Base-by-base conservation (phyloP, 345 rosid genomes). In the Murraya paniculata region DNA sequence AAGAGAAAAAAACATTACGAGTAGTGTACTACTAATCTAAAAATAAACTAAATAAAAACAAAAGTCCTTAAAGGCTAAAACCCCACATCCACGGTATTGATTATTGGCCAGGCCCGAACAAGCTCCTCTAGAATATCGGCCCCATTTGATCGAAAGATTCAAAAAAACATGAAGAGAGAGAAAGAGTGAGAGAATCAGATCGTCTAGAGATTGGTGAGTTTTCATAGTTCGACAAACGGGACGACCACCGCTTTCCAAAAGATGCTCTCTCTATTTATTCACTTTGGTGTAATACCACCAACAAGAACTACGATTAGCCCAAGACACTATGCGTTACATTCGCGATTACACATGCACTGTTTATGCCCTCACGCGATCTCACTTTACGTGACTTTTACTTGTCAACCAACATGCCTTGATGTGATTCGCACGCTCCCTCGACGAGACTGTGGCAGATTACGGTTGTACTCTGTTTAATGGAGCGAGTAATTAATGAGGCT, bases 171-270 rank as follows among this genome's bases (percentile, higher is more conserved):
- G 36, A 39, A 58, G 67, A 36, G 56, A 71, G 50, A 81, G 81
- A 81, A 27, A 78, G 84, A 77, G 74, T 35, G 69, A 80, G 86
- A 88, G 93, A 92, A 89, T 91, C 89, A 70, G 92, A 90, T 92
- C 90, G 87, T 88, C 88, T 92, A 62, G 93, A 91, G 93, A 90
- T 92, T 89, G 93, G 80, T 79, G 88, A 73, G 33, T n/a, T 77
- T 71, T 33, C 76, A 73, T 72, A 69, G 90, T 84, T 90, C 79
- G 89, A 89, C 86, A 88, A 87, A 84, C 83, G 85, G 89, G 90
- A 90, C 91, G 89, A 88, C 93, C 92, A 90, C 89, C 95, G 88
- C 97, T 91, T 94, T 90, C 84, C 94, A 86, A 92, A 90, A 90
- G 88, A 90, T 89, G 93, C 95, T 82, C 89, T 85, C 92, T 77